phyloP scores from a whole-genome alignment of 768 basidiomycete genomes.

The Boletus edulis region DNA sequence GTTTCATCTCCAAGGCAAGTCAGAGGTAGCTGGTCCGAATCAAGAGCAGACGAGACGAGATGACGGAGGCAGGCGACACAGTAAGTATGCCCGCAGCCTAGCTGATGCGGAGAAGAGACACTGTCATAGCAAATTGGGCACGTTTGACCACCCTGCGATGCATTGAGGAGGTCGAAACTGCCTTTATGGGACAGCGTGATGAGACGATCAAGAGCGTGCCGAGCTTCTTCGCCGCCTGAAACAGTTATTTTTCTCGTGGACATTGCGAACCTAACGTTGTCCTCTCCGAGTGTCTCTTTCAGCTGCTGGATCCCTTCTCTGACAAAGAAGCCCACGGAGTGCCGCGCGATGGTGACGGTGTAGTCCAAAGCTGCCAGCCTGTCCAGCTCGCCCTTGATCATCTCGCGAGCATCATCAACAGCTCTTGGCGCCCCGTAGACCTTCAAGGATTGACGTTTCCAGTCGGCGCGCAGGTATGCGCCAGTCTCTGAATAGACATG shows the following conservation, averaged over 20 bases:
- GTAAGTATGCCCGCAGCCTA: slow-evolving; percentile 66
- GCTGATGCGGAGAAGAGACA: slow-evolving; percentile 40
- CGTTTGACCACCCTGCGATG: slow-evolving; percentile 7
- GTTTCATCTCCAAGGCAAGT: slow-evolving; percentile 66
- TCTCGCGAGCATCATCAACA: slow-evolving; percentile 40
- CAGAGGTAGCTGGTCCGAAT: slow-evolving; percentile 60
- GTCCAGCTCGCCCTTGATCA: slow-evolving; percentile 48
- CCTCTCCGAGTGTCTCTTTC: slow-evolving; percentile 52
- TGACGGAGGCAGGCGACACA: slow-evolving; percentile 59
- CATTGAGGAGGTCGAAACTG: background rate
- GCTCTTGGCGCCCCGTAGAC: slow-evolving; percentile 42
- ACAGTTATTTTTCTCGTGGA: slow-evolving; percentile 43
- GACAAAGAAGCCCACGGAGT: slow-evolving; percentile 49
- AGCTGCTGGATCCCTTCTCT: slow-evolving; percentile 47
- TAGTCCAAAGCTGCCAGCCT: slow-evolving; percentile 45
- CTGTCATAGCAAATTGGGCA: slow-evolving; percentile 58
- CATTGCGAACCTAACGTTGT: slow-evolving; percentile 48
- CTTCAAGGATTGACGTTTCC: slow-evolving; percentile 43
- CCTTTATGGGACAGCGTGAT: slow-evolving; percentile 40
- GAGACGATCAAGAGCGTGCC: slow-evolving; percentile 43
- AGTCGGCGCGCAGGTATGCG: slow-evolving; percentile 45
- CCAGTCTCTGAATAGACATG: slow-evolving; percentile 35
- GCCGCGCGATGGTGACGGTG: slow-evolving; percentile 36
- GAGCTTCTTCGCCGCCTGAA: slow-evolving; percentile 56
- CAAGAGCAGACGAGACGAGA: slow-evolving; percentile 56